These are phyloP conservation scores for Linum usitatissimum DNA, from an alignment of 345 rosid species.

Conservation along the genomic window DNA sequence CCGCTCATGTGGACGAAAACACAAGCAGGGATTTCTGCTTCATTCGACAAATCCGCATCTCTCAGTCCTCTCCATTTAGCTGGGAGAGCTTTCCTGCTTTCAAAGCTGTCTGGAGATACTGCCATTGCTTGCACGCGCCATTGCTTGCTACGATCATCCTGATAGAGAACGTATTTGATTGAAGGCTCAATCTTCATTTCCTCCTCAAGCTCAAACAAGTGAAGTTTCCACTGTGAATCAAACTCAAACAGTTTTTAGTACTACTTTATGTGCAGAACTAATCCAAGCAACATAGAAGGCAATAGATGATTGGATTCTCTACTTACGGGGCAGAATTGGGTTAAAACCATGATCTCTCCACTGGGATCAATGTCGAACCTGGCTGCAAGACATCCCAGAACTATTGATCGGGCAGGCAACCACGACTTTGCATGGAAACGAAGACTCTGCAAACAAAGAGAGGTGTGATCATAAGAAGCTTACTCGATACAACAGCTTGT, in stretches of 20 bases:
- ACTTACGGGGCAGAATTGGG: constrained; percentile 71
- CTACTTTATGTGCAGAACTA: too few species aligned
- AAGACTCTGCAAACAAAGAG: constrained; percentile 36
- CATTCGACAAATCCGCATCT: constrained; percentile 65
- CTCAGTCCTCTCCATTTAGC: constrained; percentile 85
- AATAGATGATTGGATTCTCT: not conserved
- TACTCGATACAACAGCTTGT: not conserved
- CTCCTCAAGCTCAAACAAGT: constrained; percentile 84
- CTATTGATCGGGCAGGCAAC: constrained; percentile 84
- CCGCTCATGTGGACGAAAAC: constrained; percentile 94
- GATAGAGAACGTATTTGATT: constrained; percentile 76
- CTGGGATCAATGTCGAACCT: constrained; percentile 57
- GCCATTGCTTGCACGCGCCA: constrained; percentile 90
- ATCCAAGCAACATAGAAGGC: not conserved
- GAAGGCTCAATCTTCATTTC: constrained; percentile 72
- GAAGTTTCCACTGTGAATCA: constrained; percentile 83
- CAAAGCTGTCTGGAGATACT: constrained; percentile 77
- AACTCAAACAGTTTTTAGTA: not conserved
- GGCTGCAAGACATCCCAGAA: constrained; percentile 53
- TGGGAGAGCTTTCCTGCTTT: constrained; percentile 82
- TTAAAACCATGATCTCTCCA: constrained; percentile 76
- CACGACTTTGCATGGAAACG: constrained; percentile 67
- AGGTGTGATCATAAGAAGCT: not conserved
- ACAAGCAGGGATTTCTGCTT: constrained; percentile 56
- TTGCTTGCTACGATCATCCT: constrained; percentile 72